Evolutionary conservation across 257 asterid genomes (phyloP), one percentile per base, ranked within the genome.

Genomic region (Solanum okadae): DNA sequence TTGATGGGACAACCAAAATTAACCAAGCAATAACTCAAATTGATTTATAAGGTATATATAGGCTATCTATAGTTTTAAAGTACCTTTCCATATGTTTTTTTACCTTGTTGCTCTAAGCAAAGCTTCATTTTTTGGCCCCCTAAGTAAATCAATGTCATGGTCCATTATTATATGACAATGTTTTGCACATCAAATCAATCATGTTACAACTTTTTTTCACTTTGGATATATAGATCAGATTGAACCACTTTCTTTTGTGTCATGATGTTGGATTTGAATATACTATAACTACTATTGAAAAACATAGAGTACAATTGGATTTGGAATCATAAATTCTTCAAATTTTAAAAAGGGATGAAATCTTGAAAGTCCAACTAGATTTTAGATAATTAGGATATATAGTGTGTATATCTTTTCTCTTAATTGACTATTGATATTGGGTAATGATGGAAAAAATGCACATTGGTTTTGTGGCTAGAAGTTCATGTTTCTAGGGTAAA

Each of bases 171-270:
- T 49, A 40, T 23, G 73, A 61, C 31, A 77, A 40, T 37, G 84
- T 87, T 89, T 90, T 90, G 86, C 83, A 88, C 87, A 91, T 93
- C 94, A 91, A 88, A 91, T 93, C 93, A 83, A 49, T 70, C 88
- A 61, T 85, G 18, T 37, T 65, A 89, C 90, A 83, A 68, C 87
- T 91, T 89, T 86, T 56, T 90, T 87, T 87, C 86, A 89, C 86
- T 81, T 81, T 81, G 29, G 38, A 29, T 46, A 29, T 18, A 7
- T 86, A 76, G 46, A 87, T 84, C 52, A 42, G 82, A 85, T n/a
- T 63, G 84, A 89, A 87, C 65, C 65, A 27, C 79, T 87, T 92
- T 90, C 86, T 29, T 40, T 81, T 52, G 29, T 84, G 89, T 83
- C 75, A 89, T 86, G 84, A 91, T 88, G 46, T 42, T 46, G 84